A percentile compares a stretch with the other conserved stretches of the same genome.
phyloP scores from a whole-genome alignment of 139 green algal genomes.

The Chlorella sp. region DNA sequence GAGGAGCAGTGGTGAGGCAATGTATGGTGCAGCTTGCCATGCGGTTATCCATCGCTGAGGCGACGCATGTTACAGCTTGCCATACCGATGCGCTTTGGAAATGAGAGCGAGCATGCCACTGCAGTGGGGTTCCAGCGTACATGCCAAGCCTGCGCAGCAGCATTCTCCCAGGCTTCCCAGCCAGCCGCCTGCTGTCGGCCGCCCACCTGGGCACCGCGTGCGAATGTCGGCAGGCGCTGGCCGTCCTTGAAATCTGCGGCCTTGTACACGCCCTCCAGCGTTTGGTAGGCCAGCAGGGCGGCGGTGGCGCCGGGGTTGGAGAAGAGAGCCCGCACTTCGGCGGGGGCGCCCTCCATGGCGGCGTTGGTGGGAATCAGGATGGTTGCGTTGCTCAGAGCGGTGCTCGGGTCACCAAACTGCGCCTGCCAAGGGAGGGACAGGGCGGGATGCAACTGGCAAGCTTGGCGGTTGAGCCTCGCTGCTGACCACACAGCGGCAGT shows the following conservation, averaged over 20 bases:
- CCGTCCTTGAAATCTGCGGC: not conserved
- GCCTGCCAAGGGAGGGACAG: too few species aligned
- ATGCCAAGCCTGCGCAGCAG: not conserved
- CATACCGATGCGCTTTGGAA: too few species aligned
- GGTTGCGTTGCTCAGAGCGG: not conserved
- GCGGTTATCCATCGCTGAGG: too few species aligned
- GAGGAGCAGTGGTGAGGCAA: not conserved
- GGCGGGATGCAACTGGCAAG: too few species aligned
- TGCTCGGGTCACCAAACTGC: too few species aligned
- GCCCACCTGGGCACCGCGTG: not conserved
- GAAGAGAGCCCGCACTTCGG: not conserved
- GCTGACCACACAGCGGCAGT: too few species aligned
- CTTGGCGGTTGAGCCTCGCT: too few species aligned
- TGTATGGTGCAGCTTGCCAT: not conserved
- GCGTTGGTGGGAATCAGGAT: not conserved
- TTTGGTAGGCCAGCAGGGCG: not conserved
- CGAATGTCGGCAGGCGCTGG: not conserved
- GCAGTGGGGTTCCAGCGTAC: too few species aligned
- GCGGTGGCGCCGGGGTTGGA: not conserved
- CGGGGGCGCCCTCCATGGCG: not conserved
- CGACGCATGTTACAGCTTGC: too few species aligned
- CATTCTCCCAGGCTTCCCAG: not conserved
- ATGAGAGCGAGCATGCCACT: too few species aligned
- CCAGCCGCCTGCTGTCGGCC: too few species aligned
- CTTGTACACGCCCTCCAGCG: not conserved